Evolutionary conservation across 495 filamentous ascomycete species (phyloP), one percentile per base, ranked within the genome.

Genomic region (Penicillium soppii): DNA sequence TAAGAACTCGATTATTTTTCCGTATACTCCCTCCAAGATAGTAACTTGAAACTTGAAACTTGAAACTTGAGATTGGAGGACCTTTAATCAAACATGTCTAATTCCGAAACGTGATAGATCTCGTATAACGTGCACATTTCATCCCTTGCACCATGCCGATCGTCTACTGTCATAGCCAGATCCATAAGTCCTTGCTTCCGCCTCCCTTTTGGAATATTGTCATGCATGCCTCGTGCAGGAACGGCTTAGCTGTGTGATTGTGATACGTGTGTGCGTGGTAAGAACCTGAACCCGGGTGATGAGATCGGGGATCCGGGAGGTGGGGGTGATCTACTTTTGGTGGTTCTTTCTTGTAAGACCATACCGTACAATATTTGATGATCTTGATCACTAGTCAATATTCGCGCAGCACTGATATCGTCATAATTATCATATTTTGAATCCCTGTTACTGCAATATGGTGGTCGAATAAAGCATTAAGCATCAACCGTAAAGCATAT

Each of bases 121-220:
- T 30, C 41, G 41, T 43, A 43, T 30, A 49, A 41, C 36, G 46
- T 49, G 47, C 47, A 17, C 44, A 35, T 19, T 20, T 21, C 20
- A 62, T 62, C 59, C 59, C 59, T 62, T 55, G 58, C 27, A 57
- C 46, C 52, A 43, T 43, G 50, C 16, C 27, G 59, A 62, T 62
- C 59, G 47, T 38, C 41, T 27, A 25, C 59, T 56, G 55, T 62
- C 59, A 58, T 29, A 46, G 44, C 47, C 47, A 26, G 43, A 58
- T 52, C 13, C n/a, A 44, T 7, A 32, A 32, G 43, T 47, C 56
- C 46, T 55, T 60, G 21, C 44, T 42, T 47, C 26, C 48, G 9
- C 13, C 29, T 26, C 36, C 10, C 9, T 27, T 42, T 33, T 13
- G 12, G 19, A 9, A 33, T 12, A 7, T 49, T 49, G 47, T 49